phyloP scores from a whole-genome alignment of 495 filamentous ascomycete species.

The Penicillium samsonianum region DNA sequence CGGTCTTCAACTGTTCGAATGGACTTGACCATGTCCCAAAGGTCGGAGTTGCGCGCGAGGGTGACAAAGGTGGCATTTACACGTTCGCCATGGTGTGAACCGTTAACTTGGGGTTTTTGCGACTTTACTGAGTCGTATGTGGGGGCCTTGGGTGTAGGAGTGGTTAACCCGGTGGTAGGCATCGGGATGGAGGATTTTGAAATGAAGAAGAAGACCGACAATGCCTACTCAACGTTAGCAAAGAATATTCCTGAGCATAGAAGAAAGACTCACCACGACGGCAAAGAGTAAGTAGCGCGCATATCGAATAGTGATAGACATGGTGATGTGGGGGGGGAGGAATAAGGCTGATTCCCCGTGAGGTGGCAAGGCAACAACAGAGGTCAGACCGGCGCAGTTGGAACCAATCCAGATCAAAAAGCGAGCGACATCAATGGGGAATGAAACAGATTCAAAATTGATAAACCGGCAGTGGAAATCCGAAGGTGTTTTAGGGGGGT shows the following conservation, averaged over 20 bases:
- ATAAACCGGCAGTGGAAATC: neutral
- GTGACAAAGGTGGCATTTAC: conserved; percentile 98
- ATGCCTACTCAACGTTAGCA: conserved; percentile 48
- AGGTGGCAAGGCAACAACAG: conserved; percentile 14
- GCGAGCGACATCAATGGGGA: conserved; percentile 10
- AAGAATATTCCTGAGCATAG: neutral
- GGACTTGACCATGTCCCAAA: conserved; percentile 95
- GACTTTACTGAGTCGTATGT: conserved; percentile 34
- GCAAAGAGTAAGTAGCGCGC: conserved; percentile 88
- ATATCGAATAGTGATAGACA: conserved; percentile 70
- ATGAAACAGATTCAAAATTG: neutral
- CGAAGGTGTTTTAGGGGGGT: conserved; percentile 7
- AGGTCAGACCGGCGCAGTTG: conserved; percentile 1
- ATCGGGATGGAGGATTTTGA: conserved; percentile 65
- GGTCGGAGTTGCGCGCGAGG: conserved; percentile 84
- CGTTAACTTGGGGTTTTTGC: conserved; percentile 37
- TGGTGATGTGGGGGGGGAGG: conserved; percentile 37
- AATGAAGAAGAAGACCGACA: conserved; percentile 78
- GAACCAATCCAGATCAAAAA: conserved; percentile 11
- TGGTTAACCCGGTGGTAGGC: conserved; percentile 28
- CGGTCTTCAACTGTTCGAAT: conserved; percentile 96
- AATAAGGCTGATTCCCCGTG: conserved; percentile 7
- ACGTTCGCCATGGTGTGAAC: conserved; percentile 59
- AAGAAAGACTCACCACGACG: conserved; percentile 65
- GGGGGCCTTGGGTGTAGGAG: conserved; percentile 24